phyloP scores from a whole-genome alignment of 148 eudicot genomes.

The Gaultheria prostrata region DNA sequence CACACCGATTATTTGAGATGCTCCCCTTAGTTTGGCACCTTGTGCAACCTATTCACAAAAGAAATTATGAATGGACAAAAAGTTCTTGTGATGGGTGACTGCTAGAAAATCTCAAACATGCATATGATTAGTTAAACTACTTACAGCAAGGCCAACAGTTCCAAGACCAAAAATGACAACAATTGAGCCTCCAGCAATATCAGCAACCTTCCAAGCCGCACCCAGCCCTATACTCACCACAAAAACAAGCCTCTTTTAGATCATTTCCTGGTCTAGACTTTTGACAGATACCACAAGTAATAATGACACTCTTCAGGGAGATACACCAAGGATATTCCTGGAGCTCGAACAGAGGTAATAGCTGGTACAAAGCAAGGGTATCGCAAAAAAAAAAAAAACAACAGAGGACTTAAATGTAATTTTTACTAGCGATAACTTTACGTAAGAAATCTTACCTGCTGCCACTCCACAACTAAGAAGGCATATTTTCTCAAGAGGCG shows the following conservation, averaged over 20 bases:
- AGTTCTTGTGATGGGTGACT: constrained; percentile 21
- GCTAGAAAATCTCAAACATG: neutral
- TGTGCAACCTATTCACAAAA: constrained; percentile 47
- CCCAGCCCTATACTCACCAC: constrained; percentile 59
- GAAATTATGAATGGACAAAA: neutral
- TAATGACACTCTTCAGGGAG: no score
- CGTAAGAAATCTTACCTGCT: constrained; percentile 51
- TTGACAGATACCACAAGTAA: neutral
- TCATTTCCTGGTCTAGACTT: neutral
- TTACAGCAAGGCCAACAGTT: constrained; percentile 96
- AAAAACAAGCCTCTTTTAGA: neutral
- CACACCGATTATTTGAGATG: constrained; percentile 80
- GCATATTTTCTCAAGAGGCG: constrained; percentile 84
- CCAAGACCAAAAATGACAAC: constrained; percentile 92
- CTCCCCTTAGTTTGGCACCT: constrained; percentile 68
- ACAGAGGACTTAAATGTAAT: neutral
- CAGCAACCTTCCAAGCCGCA: constrained; percentile 97
- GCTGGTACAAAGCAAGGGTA: neutral
- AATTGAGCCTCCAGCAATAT: constrained; percentile 63
- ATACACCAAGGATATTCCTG: neutral
- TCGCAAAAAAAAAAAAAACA: neutral
- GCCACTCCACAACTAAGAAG: constrained; percentile 97
- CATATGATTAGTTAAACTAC: constrained; percentile 23
- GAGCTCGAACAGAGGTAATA: neutral
- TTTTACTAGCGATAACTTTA: neutral